Base-by-base conservation (phyloP, 345 rosid genomes). In the Eucalyptus fibrosa region DNA sequence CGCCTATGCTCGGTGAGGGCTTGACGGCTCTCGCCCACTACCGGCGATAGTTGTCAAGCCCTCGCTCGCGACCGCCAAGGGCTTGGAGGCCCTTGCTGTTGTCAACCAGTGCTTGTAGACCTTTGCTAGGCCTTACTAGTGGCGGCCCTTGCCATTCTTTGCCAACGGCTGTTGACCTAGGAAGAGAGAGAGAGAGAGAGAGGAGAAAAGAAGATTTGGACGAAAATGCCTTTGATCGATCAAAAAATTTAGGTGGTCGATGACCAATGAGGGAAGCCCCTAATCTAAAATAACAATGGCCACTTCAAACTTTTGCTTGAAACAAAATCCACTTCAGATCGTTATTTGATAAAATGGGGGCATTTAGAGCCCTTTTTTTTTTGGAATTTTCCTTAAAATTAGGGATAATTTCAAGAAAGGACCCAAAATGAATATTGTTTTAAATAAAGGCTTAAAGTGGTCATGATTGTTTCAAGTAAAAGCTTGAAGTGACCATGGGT, bases 11-110 rank as follows among this genome's bases (percentile, higher is more conserved):
- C 0, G 21, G 19, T 16, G 21, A 50, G 55, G 21, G 21, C 21
- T 50, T 17, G 21, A 50, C 0, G 1, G 1, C 55, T 50, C 19
- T 50, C 0, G 1, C 19, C 53, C 53, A 50, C 19, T 16, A 0
- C 3, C 0, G 19, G 3, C 1, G 1, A 50, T 50, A 1, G 8
- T 50, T 6, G 3, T 50, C 53, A 50, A 50, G 53, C 55, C 55
- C 55, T 51, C 1, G 4, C 1, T 16, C 4, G 1, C 4, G 23
- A 17, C 1, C 9, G 23, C 55, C 21, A 17, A 51, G 8, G 55
- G 55, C 55, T 51, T 17, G 2, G 8, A 17, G 23, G 23, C 23
- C 55, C 23, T 51, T 17, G 4, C 1, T 51, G 0, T 17, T 51
- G 8, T 51, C 2, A 0, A 6, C 2, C 2, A 51, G 21, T 51